Evolutionary conservation across 208 protist species (phyloP), one percentile per base, ranked within the genome.

Genomic region (Acanthamoeba divionensis): DNA sequence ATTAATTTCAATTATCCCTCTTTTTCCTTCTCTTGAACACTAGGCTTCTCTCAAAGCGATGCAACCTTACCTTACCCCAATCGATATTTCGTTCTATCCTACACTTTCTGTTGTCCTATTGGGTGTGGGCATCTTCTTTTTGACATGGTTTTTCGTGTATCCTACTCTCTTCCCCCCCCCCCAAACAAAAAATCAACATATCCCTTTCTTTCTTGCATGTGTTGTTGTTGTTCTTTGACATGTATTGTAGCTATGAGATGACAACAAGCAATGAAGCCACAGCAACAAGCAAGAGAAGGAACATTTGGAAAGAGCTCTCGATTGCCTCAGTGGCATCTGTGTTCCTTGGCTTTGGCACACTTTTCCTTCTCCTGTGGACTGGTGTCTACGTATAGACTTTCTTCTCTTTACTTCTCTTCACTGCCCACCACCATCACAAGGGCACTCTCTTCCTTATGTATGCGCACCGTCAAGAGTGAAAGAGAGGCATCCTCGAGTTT

Each of bases 341-440:
- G 5, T 86, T 86, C 75, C 52, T 86, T 47, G 75, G 75, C 75
- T 57, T 86, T 31, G 75, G 75, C 75, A 86, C 75, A 47, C 75
- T 86, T 36, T 86, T 86, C n/a, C 50, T 86, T 5, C 44, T 86
- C 26, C 75, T 86, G 3, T 86, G 75, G 75, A 86, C 47, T 10
- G 75, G 75, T 10, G 52, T 86, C 75, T 86, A 86, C 52, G 75
- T 86, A 15, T 86, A 65, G 45, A 3, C 1, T 38, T 71, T 1
- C 3, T 71, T 31, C 63, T 10, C 12, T 24, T 5, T 71, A 2
- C 45, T 10, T 38, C 18, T 31, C 6, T 13, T 67, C 26, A n/a
- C n/a, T n/a, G n/a, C n/a, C n/a, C n/a, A n/a, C n/a, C n/a, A n/a
- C n/a, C n/a, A n/a, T n/a, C n/a, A n/a, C n/a, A n/a, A n/a, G n/a